Base-by-base conservation (phyloP, 208 protist species). In the Herpetomonas samuelpessoai region DNA sequence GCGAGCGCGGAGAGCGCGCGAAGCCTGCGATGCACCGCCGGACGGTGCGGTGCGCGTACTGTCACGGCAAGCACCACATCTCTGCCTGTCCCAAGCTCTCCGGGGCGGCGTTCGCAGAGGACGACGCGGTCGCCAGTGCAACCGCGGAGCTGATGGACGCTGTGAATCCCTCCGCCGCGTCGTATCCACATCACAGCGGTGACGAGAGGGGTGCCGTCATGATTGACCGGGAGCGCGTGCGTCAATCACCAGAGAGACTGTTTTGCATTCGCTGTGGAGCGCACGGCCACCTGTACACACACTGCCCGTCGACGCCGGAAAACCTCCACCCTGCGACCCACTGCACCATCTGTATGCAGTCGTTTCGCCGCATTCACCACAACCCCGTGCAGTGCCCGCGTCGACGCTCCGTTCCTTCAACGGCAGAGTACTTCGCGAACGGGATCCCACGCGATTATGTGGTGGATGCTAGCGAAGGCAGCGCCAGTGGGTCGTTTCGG, bases 11-110 rank as follows among this genome's bases (percentile, higher is more conserved):
- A n/a, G 74, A 94, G 62, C 24, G 61, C 0, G 16, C 63, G 47
- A 80, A 86, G 31, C 87, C 87, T 9, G 51, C 65, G 3, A 60
- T 91, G 62, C 84, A 91, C 48, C 81, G 76, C 26, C 76, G 74
- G 25, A 61, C 58, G 3, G 12, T 91, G 39, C 83, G 84, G 3
- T 94, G 88, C 60, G 88, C 83, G 7, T 94, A 94, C 69, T 94
- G 88, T 60, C 68, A 76, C 55, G 82, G 88, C 2, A 63, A 62
- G 6, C 88, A 94, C 64, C 84, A 91, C 65, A 74, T 94, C 46
- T 79, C 88, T 7, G 58, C 63, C 53, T 94, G 88, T 57, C 82
- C 88, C 3, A 73, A 69, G 48, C 58, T 81, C 22, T 45, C n/a
- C n/a, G n/a, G n/a, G n/a, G n/a, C n/a, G n/a, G n/a, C n/a, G n/a